Percentiles rank a stretch among this genome's conserved stretches.
phyloP scores from a whole-genome alignment of 2,329 filamentous ascomycete genomes.

The Penicillium sp. region DNA sequence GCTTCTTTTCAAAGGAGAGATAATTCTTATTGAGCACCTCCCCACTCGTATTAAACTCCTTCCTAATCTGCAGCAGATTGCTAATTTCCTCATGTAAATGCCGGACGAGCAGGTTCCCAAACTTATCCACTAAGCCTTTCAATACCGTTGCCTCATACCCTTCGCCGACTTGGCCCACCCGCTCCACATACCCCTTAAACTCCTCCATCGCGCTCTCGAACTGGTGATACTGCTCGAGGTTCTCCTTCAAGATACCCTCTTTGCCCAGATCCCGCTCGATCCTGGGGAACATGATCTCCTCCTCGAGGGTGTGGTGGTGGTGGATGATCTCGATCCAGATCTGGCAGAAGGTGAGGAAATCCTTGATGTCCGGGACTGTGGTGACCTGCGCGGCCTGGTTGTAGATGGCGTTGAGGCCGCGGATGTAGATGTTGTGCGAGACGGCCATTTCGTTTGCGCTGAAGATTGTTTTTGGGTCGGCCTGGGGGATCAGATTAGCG shows the following conservation, averaged over 20 bases:
- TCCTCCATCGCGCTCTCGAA: constrained; percentile 3
- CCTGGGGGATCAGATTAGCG: no score
- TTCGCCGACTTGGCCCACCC: not conserved
- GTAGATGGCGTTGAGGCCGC: constrained; percentile 10
- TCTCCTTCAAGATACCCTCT: no score
- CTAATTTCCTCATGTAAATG: no score
- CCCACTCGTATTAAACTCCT: no score
- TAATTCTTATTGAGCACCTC: no score
- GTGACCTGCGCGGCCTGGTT: not conserved
- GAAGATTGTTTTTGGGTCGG: not conserved
- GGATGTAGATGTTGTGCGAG: constrained; percentile 11
- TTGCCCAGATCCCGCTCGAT: not conserved
- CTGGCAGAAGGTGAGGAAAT: constrained; percentile 5
- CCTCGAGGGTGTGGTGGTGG: constrained; percentile 10
- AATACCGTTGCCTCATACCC: not conserved
- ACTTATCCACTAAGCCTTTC: not conserved
- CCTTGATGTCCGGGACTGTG: not conserved
- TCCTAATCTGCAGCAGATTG: no score
- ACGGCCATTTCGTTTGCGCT: constrained; percentile 14
- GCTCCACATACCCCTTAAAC: not conserved
- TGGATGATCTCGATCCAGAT: constrained; percentile 6
- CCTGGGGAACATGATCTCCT: constrained; percentile 12
- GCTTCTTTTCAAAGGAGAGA: no score
- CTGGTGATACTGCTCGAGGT: not conserved
- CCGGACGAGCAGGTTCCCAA: constrained; percentile 1